Evolutionary conservation across 1,284 basidiomycete genomes (phyloP).

Genomic region (Sutorius eximius): DNA sequence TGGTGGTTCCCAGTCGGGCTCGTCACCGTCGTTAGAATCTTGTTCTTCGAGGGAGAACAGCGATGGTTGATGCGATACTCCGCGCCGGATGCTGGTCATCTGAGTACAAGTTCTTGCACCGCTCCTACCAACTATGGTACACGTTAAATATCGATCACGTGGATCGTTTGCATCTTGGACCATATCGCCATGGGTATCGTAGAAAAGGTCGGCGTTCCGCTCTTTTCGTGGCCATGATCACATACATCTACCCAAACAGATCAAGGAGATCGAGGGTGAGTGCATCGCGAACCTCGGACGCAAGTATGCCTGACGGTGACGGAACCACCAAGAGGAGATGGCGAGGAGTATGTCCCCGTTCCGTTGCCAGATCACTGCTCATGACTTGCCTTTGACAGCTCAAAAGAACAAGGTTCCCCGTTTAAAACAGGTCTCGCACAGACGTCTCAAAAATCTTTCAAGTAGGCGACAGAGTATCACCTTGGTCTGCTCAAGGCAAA

Average conservation of each 20-base stretch:
- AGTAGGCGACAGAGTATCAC: constrained; percentile 89
- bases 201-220: constrained; percentile 65
- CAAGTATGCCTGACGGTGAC: constrained; percentile 10
- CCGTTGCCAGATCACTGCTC: constrained; percentile 5
- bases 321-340: constrained; percentile 78
- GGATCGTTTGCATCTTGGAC: not conserved
- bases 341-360: constrained; percentile 56
- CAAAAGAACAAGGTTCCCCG: constrained; percentile 83
- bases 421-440: not conserved
- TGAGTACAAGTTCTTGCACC: not conserved
- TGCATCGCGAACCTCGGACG: not conserved
- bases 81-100: constrained; percentile 39
- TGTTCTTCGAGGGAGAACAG: constrained; percentile 67
- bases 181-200: constrained; percentile 72
- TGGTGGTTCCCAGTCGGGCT: constrained; percentile 46
- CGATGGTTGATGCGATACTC: constrained; percentile 54
- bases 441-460: constrained; percentile 25
- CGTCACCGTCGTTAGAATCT: constrained; percentile 46
- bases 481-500: constrained; percentile 88
- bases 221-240: not conserved
- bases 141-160: constrained; percentile 11
- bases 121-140: too few species aligned
- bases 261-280: constrained; percentile 90
- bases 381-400: constrained; percentile 44
- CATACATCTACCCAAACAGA: constrained; percentile 44